These are phyloP conservation scores for Hypoxylon subgilvum DNA, from an alignment of 495 filamentous ascomycete species.

Conservation along the genomic window DNA sequence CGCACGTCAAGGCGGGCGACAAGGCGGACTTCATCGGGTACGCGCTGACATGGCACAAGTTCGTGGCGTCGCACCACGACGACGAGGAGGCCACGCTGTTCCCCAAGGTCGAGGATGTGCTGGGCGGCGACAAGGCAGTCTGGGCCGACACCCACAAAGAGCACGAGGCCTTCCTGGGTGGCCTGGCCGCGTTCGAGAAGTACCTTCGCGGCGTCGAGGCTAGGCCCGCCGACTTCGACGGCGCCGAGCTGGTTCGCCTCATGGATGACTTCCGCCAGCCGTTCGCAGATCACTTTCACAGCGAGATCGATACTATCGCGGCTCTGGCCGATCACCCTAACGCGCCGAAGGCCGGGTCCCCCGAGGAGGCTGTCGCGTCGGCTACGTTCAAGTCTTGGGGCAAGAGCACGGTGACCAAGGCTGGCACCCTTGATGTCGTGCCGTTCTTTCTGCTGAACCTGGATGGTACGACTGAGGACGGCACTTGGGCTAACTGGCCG, in stretches of 20 bases:
- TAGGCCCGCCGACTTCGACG: conserved; percentile 47
- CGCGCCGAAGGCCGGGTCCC: conserved; percentile 51
- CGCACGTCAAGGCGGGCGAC: conserved; percentile 49
- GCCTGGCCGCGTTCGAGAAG: conserved; percentile 53
- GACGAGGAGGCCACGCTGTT: conserved; percentile 60
- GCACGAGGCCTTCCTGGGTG: conserved; percentile 58
- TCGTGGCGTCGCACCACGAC: conserved; percentile 61
- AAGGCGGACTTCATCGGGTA: conserved; percentile 59
- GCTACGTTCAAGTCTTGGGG: conserved; percentile 52
- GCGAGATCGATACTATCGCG: conserved; percentile 60
- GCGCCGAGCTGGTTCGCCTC: conserved; percentile 51
- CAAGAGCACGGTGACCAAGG: conserved; percentile 58
- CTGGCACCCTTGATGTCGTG: conserved; percentile 56
- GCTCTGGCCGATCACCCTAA: conserved; percentile 52
- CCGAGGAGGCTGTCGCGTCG: conserved; percentile 45
- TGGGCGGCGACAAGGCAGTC: conserved; percentile 52
- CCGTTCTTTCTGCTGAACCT: conserved; percentile 65
- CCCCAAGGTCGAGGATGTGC: conserved; percentile 56
- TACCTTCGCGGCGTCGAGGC: conserved; percentile 51
- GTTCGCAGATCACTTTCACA: conserved; percentile 60
- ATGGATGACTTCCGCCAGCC: conserved; percentile 55
- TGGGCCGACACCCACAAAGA: conserved; percentile 57
- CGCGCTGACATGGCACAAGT: conserved; percentile 55
- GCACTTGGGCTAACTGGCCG: conserved; percentile 58
- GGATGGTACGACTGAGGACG: conserved; percentile 60